phyloP scores from a whole-genome alignment of 768 basidiomycete species.

The Collybiopsis luxurians region DNA sequence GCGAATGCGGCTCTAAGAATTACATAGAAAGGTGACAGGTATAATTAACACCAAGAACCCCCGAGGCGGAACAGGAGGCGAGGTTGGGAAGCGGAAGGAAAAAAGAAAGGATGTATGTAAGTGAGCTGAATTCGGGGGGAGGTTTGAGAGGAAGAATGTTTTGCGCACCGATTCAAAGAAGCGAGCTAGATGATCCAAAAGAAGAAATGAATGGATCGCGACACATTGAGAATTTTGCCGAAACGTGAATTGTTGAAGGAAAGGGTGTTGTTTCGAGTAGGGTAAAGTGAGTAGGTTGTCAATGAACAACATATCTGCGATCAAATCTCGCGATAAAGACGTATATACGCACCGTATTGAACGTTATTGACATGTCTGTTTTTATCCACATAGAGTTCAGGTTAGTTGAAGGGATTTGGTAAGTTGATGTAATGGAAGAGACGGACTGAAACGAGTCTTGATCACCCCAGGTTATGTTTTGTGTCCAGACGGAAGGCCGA shows the following conservation, averaged over 20 bases:
- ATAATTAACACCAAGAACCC: no score
- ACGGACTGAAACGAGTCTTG: slow-evolving; percentile 76
- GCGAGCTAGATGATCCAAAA: slow-evolving; percentile 40
- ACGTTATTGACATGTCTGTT: slow-evolving; percentile 77
- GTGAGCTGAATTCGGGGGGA: background rate
- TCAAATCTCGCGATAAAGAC: slow-evolving; percentile 6
- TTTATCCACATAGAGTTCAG: background rate
- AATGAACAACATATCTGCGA: no score
- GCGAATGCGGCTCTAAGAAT: slow-evolving; percentile 63
- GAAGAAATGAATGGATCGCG: background rate
- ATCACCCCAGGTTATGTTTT: slow-evolving; percentile 76
- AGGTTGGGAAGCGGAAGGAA: background rate
- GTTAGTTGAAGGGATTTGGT: slow-evolving; percentile 4
- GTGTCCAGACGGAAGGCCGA: slow-evolving; percentile 71
- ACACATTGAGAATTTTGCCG: no score
- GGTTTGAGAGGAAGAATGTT: background rate
- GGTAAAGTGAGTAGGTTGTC: no score
- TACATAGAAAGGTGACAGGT: no score
- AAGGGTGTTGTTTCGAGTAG: no score
- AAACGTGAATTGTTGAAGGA: no score
- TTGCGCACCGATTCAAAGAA: slow-evolving; percentile 66
- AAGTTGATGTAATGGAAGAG: background rate
- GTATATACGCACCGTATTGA: slow-evolving; percentile 67
- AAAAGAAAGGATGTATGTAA: background rate
- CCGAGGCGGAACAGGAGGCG: no score